Base-by-base conservation (phyloP, 371 early-diverging fungal species). In the Rhizomucor miehei region DNA sequence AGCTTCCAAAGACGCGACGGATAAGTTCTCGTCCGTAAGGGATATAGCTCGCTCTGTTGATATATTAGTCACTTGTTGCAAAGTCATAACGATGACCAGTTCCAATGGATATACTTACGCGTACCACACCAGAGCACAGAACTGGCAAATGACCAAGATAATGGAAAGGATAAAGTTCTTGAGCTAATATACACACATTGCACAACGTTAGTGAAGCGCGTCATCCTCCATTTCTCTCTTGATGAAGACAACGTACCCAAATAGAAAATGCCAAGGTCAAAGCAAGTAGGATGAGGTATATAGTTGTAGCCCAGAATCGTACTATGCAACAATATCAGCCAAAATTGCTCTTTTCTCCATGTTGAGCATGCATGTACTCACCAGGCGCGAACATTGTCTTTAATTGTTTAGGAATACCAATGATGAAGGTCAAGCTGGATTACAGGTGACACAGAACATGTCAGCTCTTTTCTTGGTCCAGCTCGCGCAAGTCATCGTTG, bases 101-200 rank as follows among this genome's bases (percentile, higher is more conserved):
- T 36, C 6, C 8, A 36, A 11, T 6, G 13, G 16, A 1, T 14
- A 11, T 58, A 77, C 77, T 77, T 77, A 77, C 77, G 74, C 78
- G 77, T 90, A 90, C 91, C 94, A 94, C 56, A 91, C 84, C 54
- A 94, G 65, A 12, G 95, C 93, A 56, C 87, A 67, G 75, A 86
- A 92, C 67, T 94, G 95, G 40, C 87, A 61, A 53, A 93, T 78
- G 47, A 89, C 89, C 49, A 89, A 71, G 17, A 94, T 69, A 41
- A 94, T 57, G 52, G 87, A 87, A 23, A 94, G 67, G 21, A 85
- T 55, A 44, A 82, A 72, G 41, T 60, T 71, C 17, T 71, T 20
- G 21, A 85, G 51, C 79, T 82, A 62, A 0, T 19, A 11, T 37
- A 19, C 9, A 49, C 14, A 9, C 8, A 29, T 29, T 29, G 8